Evolutionary conservation across 495 filamentous ascomycete genomes (phyloP).

Genomic region (Daldinia childiae): DNA sequence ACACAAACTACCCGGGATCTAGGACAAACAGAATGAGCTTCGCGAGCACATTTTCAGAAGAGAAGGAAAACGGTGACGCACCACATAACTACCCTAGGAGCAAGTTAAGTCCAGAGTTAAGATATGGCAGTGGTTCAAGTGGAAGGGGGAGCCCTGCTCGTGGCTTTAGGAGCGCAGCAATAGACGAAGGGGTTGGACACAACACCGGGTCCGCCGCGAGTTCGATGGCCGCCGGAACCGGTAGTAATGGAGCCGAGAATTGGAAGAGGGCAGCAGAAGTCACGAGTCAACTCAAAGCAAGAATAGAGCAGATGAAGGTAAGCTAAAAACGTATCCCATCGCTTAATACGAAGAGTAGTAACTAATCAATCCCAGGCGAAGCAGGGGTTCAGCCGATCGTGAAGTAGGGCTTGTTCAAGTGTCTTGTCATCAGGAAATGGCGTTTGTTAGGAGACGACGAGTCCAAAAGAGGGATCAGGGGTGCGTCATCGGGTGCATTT

Average conservation of each 20-base stretch:
- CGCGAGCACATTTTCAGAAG: constrained; percentile 77
- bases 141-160: constrained; percentile 65
- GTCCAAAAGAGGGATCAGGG: constrained; percentile 19
- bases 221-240: constrained; percentile 47
- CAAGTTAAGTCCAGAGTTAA: constrained; percentile 64
- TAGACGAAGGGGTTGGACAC: constrained; percentile 41
- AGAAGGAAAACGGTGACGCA: constrained; percentile 77
- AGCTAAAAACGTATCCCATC: background rate
- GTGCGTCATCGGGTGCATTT: constrained; percentile 42
- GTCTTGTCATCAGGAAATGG: constrained; percentile 29
- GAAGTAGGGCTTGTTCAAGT: constrained; percentile 7
- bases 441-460: constrained; percentile 27
- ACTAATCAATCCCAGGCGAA: constrained; percentile 42
- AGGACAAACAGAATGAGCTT: constrained; percentile 68
- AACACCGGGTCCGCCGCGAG: constrained; percentile 45
- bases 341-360: background rate
- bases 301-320: constrained; percentile 85
- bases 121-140: constrained; percentile 62
- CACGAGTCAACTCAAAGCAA: constrained; percentile 93
- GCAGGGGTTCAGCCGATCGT: constrained; percentile 48
- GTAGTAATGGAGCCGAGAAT: constrained; percentile 78
- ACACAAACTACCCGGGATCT: constrained; percentile 50
- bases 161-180: constrained; percentile 50
- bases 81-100: constrained; percentile 52
- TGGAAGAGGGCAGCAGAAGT: constrained; percentile 99